Conservation (phyloP, 768 basidiomycete species). For the Phallus indusiatus region DNA sequence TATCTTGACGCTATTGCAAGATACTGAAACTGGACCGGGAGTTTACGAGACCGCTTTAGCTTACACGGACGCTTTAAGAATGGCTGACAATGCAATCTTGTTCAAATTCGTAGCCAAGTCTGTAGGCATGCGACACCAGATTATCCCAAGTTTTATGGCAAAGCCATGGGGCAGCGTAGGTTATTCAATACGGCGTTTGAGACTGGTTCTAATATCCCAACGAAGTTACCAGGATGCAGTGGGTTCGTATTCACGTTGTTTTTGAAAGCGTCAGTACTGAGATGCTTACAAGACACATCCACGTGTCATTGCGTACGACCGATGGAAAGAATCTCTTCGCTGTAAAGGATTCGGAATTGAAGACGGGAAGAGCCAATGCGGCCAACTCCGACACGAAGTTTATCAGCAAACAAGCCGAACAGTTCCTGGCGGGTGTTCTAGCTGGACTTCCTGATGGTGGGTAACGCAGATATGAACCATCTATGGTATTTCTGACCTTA, state of each 20-base stretch:
- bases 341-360: slow-evolving; percentile 46
- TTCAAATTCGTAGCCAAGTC: slow-evolving; percentile 94
- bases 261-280: neutral
- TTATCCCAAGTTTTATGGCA: slow-evolving; percentile 97
- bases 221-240: slow-evolving; percentile 86
- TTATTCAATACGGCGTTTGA: slow-evolving; percentile 11
- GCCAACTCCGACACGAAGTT: slow-evolving; percentile 74
- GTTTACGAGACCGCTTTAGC: slow-evolving; percentile 83
- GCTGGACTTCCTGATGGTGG: slow-evolving; percentile 84
- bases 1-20: slow-evolving; percentile 25
- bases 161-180: slow-evolving; percentile 91
- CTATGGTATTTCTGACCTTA: neutral
- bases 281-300: slow-evolving; percentile 56
- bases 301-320: slow-evolving; percentile 71
- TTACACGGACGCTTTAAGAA: slow-evolving; percentile 66
- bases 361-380: slow-evolving; percentile 59
- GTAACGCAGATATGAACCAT: slow-evolving; percentile 15
- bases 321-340: slow-evolving; percentile 77
- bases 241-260: slow-evolving; percentile 44
- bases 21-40: slow-evolving; percentile 86
- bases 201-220: neutral
- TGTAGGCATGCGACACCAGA: slow-evolving; percentile 76
- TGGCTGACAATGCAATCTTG: slow-evolving; percentile 87
- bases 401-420: slow-evolving; percentile 75
- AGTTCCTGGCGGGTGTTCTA: slow-evolving; percentile 90